Evolutionary conservation across 495 filamentous ascomycete genomes (phyloP).

Genomic region (Aspergillus ellipticus): DNA sequence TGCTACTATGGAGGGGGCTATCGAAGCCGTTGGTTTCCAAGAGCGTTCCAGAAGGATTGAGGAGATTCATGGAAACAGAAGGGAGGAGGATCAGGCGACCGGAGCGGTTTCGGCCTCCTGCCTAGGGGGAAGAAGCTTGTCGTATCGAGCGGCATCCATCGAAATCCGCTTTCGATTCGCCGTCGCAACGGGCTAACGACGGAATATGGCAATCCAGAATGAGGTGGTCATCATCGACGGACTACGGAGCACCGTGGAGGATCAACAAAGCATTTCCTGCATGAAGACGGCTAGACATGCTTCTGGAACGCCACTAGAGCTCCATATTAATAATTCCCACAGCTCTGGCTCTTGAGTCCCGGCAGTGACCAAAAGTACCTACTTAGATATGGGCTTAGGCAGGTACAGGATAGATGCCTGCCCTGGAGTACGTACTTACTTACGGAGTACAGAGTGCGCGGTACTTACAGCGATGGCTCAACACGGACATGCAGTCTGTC

Average conservation of each 20-base stretch:
- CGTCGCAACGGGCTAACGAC: slow-evolving; percentile 5
- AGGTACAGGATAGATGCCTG: background rate
- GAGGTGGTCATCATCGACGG: background rate
- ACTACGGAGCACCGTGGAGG: slow-evolving; percentile 8
- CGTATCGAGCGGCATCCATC: background rate
- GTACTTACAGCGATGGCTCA: background rate
- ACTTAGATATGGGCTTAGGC: background rate
- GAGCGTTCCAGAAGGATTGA: slow-evolving; percentile 23
- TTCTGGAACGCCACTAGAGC: slow-evolving; percentile 13
- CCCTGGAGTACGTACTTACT: too few species aligned
- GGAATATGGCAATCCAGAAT: background rate
- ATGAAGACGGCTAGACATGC: slow-evolving; percentile 14
- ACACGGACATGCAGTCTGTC: background rate
- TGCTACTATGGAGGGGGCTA: slow-evolving; percentile 3
- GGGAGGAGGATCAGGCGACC: slow-evolving; percentile 1
- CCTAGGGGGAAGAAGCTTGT: background rate
- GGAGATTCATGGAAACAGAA: slow-evolving; percentile 10
- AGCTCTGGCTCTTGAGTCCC: background rate
- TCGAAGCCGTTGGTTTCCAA: slow-evolving; percentile 9
- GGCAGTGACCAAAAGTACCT: background rate
- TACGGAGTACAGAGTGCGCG: too few species aligned
- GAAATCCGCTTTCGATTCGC: background rate
- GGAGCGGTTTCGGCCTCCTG: background rate
- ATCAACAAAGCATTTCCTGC: slow-evolving; percentile 13
- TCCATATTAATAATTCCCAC: background rate